Evolutionary conservation across 345 rosid genomes (phyloP), one percentile per base, ranked within the genome.

Genomic region (Trapa incisa): DNA sequence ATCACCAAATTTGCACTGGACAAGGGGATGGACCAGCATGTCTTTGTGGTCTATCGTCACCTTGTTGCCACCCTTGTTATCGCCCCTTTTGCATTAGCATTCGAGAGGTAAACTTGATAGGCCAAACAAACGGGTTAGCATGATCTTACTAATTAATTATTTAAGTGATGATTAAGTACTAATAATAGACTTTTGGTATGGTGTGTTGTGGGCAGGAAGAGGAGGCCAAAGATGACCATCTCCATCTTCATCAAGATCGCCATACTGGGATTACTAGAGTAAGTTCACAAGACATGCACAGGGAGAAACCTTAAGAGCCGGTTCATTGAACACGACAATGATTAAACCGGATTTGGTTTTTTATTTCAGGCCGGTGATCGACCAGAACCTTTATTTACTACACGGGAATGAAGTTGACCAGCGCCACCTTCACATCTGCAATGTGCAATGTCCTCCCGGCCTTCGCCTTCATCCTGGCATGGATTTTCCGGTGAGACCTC

Each of bases 391-490:
- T 45, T 22, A 22, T 22, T 22, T 86, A 56, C 74, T 93, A 86
- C 70, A 84, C 88, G 37, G 98, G 97, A 8, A 84, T 90, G 97
- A 88, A 88, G 73, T 82, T 79, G 66, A 90, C 98, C 4, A 83
- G 92, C 13, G 99, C 99, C 15, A 86, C 95, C 16, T 90, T 87
- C 76, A 71, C 95, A 54, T 41, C 92, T 63, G 87, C 99, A 45
- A 80, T 91, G 92, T 68, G 82, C 76, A 94, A 91, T 71, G 65
- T 89, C 67, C 82, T 87, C 39, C 99, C 99, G 3, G 97, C 97
- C 62, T 86, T 90, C 50, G 85, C 95, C 42, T 90, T 94, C 76
- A 43, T 90, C 6, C 74, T 93, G 92, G 97, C 98, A 42, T 93
- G 98, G 94, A 64, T 80, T 41, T 74, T 78, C 67, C 78, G 88